Base-by-base conservation (phyloP, 768 basidiomycete species). In the Xerocomellus dryophilus region DNA sequence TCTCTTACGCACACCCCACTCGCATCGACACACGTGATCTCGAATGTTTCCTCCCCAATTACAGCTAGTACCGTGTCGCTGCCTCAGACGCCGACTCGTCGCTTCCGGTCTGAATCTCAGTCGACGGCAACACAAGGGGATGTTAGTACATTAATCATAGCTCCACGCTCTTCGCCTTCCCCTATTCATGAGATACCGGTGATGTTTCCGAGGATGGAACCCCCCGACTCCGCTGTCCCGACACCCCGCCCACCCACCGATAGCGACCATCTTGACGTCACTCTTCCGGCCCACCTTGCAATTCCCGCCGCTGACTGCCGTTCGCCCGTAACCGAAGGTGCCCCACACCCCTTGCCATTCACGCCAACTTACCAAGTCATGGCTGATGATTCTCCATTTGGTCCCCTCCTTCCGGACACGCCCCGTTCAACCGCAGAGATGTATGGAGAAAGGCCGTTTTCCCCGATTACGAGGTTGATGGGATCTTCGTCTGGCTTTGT, bases 11-110 rank as follows among this genome's bases (percentile, higher is more conserved):
- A 77, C 61, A 66, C 73, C 31, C 74, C 80, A 4, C 71, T 81
- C 50, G 70, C 74, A 9, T 80, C 81, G 9, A 80, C 78, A 5
- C 79, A 79, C 51, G 72, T 79, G 11, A 61, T 81, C 4, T 72
- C 73, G 15, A 76, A 80, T 59, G 52, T 73, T 17, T 69, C 73
- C 8, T 69, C 68, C 9, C 69, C 69, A 32, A 25, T 58, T 8
- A 66, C 60, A 6, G 25, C 38, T 2, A 58, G 54, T 20, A 52
- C 54, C 1, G 14, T 43, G 10, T 63, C 61, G 4, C 46, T 69
- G 21, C 63, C 61, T 11, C 25, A 36, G 21, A 63, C 59, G 4
- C 61, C 59, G 2, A 40, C 46, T 11, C 57, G 51, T 43, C 68
- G 48, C 39, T 44, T 11, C 18, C 60, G 60, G 11, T 62, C 62